A percentile compares a stretch with the other conserved stretches of the same genome.
Conservation (phyloP, 179 eudicot species). For the Monotropa hypopitys region DNA sequence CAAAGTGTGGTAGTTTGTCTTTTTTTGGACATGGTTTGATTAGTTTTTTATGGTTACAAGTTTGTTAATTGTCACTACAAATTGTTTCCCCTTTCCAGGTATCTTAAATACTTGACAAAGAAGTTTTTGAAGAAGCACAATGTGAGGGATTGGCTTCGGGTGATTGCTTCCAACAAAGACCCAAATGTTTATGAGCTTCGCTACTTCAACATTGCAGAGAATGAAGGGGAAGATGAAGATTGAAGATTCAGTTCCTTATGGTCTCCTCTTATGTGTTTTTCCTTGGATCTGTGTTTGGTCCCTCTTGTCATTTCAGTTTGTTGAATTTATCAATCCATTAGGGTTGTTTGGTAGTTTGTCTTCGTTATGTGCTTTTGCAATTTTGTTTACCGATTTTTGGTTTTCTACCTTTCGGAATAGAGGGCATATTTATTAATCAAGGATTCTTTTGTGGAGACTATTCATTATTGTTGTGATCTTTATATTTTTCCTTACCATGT, state of each 20-base stretch:
- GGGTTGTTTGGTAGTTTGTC: conserved; percentile 1
- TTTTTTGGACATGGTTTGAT: neutral
- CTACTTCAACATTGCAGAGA: conserved; percentile 40
- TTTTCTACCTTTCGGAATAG: neutral
- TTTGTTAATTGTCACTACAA: neutral
- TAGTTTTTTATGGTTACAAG: neutral
- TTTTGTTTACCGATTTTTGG: conserved; percentile 1
- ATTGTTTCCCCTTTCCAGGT: conserved; percentile 6
- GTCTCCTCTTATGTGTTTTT: neutral
- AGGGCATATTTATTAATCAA: neutral
- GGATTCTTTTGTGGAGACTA: neutral
- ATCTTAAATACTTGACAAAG: conserved; percentile 34
- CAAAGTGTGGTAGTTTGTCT: neutral
- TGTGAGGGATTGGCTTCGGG: conserved; percentile 37
- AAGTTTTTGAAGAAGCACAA: conserved; percentile 36
- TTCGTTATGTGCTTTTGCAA: neutral
- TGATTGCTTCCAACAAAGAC: conserved; percentile 38
- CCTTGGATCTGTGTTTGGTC: neutral
- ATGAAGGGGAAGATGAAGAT: conserved; percentile 27
- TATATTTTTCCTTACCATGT: neutral
- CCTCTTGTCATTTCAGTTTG: too few relatives aligned
- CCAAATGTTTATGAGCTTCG: conserved; percentile 27
- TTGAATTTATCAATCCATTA: neutral
- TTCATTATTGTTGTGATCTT: neutral
- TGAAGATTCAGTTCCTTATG: neutral